Percentiles rank a stretch among this genome's conserved stretches.
Conservation (phyloP, 257 asterid species). For the Agastache rugosa region DNA sequence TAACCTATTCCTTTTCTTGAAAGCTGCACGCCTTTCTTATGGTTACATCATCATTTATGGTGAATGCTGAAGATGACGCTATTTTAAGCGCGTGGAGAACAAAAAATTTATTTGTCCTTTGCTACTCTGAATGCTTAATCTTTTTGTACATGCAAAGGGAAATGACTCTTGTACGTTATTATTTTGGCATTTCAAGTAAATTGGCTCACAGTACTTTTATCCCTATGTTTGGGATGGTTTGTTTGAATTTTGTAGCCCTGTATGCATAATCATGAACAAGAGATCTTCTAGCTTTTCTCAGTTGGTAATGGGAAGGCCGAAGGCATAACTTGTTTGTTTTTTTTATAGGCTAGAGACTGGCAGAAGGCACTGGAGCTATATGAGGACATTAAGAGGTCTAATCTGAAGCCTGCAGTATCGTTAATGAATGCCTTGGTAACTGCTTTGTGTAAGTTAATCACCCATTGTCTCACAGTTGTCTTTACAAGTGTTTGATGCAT, state of each 20-base stretch:
- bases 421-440: conserved; percentile 96
- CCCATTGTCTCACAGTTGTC: conserved; percentile 25
- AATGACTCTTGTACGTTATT: background rate
- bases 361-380: conserved; percentile 86
- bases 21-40: conserved; percentile 22
- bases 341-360: conserved; percentile 78
- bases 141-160: conserved; percentile 12
- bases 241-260: conserved; percentile 10
- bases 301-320: conserved; percentile 16
- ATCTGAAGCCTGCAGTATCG: conserved; percentile 79
- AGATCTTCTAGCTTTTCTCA: conserved; percentile 6
- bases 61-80: conserved; percentile 16
- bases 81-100: conserved; percentile 14
- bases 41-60: conserved; percentile 26
- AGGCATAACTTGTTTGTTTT: conserved; percentile 35
- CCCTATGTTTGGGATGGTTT: conserved; percentile 25
- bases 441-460: conserved; percentile 78
- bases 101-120: conserved; percentile 5
- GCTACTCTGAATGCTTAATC: conserved; percentile 18
- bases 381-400: conserved; percentile 64
- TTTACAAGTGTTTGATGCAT: conserved; percentile 16
- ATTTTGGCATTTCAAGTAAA: conserved; percentile 25
- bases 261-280: conserved; percentile 17
- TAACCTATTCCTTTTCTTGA: conserved; percentile 6
- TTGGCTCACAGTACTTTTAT: conserved; percentile 9